A percentile compares a stretch with the other conserved stretches of the same genome.
Evolutionary conservation across 208 protist species (phyloP).

Genomic region (Tritrichomonas musculus): DNA sequence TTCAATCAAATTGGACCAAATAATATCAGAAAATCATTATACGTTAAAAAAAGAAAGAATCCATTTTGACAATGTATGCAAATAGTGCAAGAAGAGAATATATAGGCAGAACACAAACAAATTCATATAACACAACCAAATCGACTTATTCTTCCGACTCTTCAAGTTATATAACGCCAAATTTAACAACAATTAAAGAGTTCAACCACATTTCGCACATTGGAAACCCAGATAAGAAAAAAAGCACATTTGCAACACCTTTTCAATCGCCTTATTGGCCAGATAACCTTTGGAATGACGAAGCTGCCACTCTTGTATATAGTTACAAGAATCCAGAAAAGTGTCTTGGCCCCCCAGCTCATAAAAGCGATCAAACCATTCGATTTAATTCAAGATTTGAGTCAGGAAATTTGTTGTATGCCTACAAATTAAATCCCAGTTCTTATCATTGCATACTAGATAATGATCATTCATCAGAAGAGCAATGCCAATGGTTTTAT

Average conservation of each 20-base stretch:
- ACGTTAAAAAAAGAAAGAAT: too few relatives aligned
- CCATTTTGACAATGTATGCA: too few relatives aligned
- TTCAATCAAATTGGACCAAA: too few relatives aligned
- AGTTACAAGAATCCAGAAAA: background rate
- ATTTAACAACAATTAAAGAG: background rate
- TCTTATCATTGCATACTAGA: conserved; percentile 15
- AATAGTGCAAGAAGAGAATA: too few relatives aligned
- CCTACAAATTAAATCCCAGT: background rate
- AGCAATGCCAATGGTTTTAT: background rate
- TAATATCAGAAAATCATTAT: too few relatives aligned
- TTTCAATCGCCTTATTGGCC: background rate
- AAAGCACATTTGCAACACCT: background rate
- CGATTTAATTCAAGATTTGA: background rate
- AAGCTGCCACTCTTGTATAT: background rate
- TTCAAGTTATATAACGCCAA: too few relatives aligned
- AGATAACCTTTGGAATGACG: background rate
- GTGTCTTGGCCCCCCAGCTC: too few relatives aligned
- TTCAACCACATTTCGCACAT: too few relatives aligned
- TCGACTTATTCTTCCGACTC: too few relatives aligned
- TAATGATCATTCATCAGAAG: background rate
- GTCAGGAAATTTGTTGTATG: background rate
- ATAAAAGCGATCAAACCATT: background rate
- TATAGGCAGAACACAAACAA: too few relatives aligned
- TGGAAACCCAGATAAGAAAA: too few relatives aligned
- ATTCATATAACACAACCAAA: too few relatives aligned